A percentile compares a stretch with the other conserved stretches of the same genome.
Evolutionary conservation across 352 stramenopile genomes (phyloP).

Genomic region (Thraustotheca clavata): DNA sequence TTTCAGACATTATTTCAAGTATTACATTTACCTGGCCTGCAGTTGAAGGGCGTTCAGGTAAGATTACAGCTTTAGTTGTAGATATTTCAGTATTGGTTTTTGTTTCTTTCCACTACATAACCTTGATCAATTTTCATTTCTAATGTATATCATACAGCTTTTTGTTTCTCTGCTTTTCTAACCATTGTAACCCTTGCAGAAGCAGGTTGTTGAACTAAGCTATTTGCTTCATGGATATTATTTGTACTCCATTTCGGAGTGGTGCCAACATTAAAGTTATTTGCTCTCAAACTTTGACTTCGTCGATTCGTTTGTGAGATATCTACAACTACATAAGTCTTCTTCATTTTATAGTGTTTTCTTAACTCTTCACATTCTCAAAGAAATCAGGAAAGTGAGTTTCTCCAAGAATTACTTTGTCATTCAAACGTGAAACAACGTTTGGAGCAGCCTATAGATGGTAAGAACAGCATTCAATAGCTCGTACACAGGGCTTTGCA

Average conservation of each 20-base stretch:
- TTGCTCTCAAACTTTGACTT: background rate
- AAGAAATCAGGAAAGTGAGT: constrained; percentile 22
- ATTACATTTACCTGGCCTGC: background rate
- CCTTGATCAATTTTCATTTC: too few relatives aligned
- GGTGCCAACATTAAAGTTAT: background rate
- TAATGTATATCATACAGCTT: too few relatives aligned
- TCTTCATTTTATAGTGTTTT: constrained; percentile 4
- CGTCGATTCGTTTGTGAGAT: background rate
- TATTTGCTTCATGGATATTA: background rate
- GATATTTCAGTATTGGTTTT: background rate
- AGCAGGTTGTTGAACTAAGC: too few relatives aligned
- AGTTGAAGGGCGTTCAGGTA: constrained; percentile 12
- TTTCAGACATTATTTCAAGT: background rate
- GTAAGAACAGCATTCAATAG: background rate
- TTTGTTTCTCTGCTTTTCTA: too few relatives aligned
- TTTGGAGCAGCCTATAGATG: background rate
- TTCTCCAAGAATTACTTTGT: constrained; percentile 3
- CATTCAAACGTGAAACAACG: constrained; percentile 8
- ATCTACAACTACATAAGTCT: too few relatives aligned
- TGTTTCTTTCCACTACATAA: constrained; percentile 18
- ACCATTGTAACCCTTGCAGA: background rate
- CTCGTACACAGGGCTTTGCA: background rate
- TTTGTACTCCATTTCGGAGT: constrained; percentile 15
- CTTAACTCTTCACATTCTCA: constrained; percentile 12
- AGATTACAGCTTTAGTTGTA: background rate